A percentile compares a stretch with the other conserved stretches of the same genome.
phyloP scores from a whole-genome alignment of 805 yeast species.

The Tetrapisispora pingtungensis region DNA sequence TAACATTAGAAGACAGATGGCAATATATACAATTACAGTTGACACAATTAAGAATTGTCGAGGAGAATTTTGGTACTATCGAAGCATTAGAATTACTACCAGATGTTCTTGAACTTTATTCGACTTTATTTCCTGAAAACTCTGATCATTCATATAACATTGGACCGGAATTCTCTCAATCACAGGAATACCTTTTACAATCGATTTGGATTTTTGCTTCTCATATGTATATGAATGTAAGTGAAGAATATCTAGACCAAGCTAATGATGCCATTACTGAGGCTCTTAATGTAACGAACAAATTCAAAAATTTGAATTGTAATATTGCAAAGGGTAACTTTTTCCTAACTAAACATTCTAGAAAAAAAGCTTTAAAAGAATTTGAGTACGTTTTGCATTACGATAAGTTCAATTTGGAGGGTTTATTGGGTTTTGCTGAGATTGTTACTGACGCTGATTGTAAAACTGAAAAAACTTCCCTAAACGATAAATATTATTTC shows the following conservation, averaged over 20 bases:
- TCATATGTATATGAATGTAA: slow-evolving; percentile 42
- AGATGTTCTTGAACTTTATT: slow-evolving; percentile 51
- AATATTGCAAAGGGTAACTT: slow-evolving; percentile 20
- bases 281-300: slow-evolving; percentile 48
- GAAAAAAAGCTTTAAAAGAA: slow-evolving; percentile 45
- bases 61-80: slow-evolving; percentile 46
- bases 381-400: slow-evolving; percentile 53
- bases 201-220: slow-evolving; percentile 70
- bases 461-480: slow-evolving; percentile 5
- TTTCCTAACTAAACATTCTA: slow-evolving; percentile 32
- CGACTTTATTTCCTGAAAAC: slow-evolving; percentile 33
- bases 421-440: slow-evolving; percentile 46
- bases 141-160: slow-evolving; percentile 6
- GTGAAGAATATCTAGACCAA: slow-evolving; percentile 42
- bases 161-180: slow-evolving; percentile 12
- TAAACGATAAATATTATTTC: background rate
- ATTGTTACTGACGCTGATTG: slow-evolving; percentile 33
- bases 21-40: slow-evolving; percentile 59
- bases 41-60: slow-evolving; percentile 64
- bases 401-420: slow-evolving; percentile 38
- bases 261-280: slow-evolving; percentile 66
- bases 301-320: slow-evolving; percentile 27
- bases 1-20: slow-evolving; percentile 27
- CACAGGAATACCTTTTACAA: slow-evolving; percentile 38
- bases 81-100: slow-evolving; percentile 56